Base-by-base conservation (phyloP, 768 basidiomycete genomes). In the Mycena indigotica region DNA sequence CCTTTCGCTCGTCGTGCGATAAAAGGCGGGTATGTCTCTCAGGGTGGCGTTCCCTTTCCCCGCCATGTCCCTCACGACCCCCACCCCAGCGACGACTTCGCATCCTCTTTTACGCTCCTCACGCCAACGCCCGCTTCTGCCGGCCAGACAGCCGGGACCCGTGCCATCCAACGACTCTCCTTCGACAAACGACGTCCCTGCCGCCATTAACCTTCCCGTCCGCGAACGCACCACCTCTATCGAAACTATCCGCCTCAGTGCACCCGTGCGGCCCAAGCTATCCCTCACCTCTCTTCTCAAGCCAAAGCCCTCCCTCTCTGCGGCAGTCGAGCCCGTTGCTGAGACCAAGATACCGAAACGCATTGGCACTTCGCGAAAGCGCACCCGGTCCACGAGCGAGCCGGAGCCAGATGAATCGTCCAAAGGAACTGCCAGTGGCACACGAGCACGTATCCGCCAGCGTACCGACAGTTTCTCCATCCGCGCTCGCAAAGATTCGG, bases 71-170 rank as follows among this genome's bases (percentile, higher is more conserved):
- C 10, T 35, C 8, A 35, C 32, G 32, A 35, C 32, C 32, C 17
- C 32, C 17, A 8, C 32, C 17, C 17, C 32, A 17, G 10, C 32
- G 32, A 55, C 57, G 41, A 40, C 56, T 4, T 38, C 57, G 24
- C 61, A 58, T 55, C 61, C 55, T 59, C 61, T 54, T 59, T 59
- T 63, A 44, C 55, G 55, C 24, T 63, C 61, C 25, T 63, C 61
- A n/a, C 61, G 61, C 40, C 54, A 56, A 28, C 57, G 61, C 24
- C 28, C 29, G 46, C 57, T 58, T 57, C 51, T 57, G 61, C 52
- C 50, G 50, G 61, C 50, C n/a, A n/a, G n/a, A n/a, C n/a, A n/a
- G n/a, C 32, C 61, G 50, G 53, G 46, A 13, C 8, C 25, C 19
- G 24, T 12, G 24, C 25, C 46, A 8, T 8, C n/a, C n/a, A n/a